Base-by-base conservation (phyloP, 2,329 filamentous ascomycete genomes). In the Rugonectria rugulosa region DNA sequence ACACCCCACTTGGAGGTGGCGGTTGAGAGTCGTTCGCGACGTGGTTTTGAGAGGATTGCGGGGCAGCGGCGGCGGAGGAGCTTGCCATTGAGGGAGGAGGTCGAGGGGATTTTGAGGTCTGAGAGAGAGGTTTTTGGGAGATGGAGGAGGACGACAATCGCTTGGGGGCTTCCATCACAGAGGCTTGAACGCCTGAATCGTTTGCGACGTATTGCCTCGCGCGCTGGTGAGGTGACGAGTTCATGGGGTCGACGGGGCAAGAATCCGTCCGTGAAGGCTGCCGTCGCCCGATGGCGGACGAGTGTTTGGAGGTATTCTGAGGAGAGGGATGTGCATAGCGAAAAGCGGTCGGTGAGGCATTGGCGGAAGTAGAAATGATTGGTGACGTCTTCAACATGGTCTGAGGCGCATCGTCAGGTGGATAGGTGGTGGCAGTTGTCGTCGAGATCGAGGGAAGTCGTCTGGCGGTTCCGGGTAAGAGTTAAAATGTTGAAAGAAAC, bases 301-400 rank as follows among this genome's bases (percentile, higher is more conserved):
- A 61, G 47, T 52, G 63, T 56, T 68, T 70, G 42, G 64, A 61
- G 21, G 62, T 63, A 42, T 57, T 55, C 41, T 67, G 67, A 56
- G 67, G 61, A 42, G 68, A 68, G 45, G 61, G 53, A 42, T 65
- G 70, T 57, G 68, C 67, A 68, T 71, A 70, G 63, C 64, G 75
- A 71, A 73, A 80, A 73, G 65, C 77, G 65, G 74, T 73, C 59
- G 81, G 80, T 45, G 82, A 84, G 68, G 79, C 77, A 77, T 78
- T 83, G 74, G 79, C 75, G 64, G 80, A 76, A 68, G 73, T 73
- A 70, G 79, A 70, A 68, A 80, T 74, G 63, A 80, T 74, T 58
- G 81, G 81, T 68, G 82, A 84, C 69, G 81, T 82, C 72, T 81
- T 82, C 79, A 85, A 79, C 82, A 85, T 85, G 77, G 73, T 83